Percentiles rank a stretch among this genome's conserved stretches.
Evolutionary conservation across 257 asterid genomes (phyloP).

Genomic region (Lycium barbarum): DNA sequence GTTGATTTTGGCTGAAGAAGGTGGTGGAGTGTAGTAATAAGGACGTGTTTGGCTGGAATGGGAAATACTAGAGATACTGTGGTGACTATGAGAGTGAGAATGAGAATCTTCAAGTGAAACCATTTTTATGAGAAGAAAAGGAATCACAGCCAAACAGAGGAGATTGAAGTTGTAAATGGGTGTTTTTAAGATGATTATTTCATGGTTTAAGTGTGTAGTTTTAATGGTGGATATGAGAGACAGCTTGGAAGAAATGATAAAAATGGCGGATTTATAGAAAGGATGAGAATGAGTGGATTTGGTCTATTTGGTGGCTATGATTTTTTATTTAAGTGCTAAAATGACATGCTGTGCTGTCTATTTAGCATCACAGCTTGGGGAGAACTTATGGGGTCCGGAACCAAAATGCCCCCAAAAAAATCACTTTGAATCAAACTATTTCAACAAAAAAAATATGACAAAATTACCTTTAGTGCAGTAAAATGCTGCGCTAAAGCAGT

Average conservation of each 20-base stretch:
- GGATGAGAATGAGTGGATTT: constrained; percentile 14
- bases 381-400: too few species aligned
- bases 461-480: too few species aligned
- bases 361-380: background rate
- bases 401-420: too few species aligned
- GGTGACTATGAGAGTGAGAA: constrained; percentile 39
- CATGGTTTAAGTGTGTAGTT: background rate
- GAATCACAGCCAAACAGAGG: constrained; percentile 35
- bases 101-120: constrained; percentile 63
- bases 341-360: background rate
- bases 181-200: background rate
- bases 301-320: background rate
- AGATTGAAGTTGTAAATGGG: constrained; percentile 15
- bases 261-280: constrained; percentile 46
- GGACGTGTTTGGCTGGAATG: constrained; percentile 52
- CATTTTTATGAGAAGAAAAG: constrained; percentile 36
- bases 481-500: too few species aligned
- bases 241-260: constrained; percentile 32
- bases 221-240: constrained; percentile 5
- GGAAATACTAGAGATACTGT: constrained; percentile 41
- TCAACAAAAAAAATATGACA: too few species aligned
- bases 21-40: constrained; percentile 67
- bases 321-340: constrained; percentile 12
- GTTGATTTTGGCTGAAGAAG: constrained; percentile 56
- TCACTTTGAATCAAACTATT: too few species aligned